Base-by-base conservation (phyloP, 2,329 filamentous ascomycete genomes). In the Bipolaris bicolor region DNA sequence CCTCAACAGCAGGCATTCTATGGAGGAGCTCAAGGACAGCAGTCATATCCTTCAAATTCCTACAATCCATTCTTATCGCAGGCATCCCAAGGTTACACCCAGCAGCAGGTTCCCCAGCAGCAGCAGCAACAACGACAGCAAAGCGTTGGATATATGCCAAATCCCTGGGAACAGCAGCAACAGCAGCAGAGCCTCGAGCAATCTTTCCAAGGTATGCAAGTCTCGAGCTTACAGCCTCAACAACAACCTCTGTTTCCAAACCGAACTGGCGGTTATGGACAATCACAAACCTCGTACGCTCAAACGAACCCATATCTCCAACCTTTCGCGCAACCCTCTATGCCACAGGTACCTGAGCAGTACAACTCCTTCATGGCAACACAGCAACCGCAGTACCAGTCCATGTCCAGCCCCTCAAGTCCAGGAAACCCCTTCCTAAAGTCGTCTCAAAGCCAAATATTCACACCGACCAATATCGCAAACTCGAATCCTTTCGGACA, bases 151-250 rank as follows among this genome's bases (percentile, higher is more conserved):
- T 58, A 61, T 29, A 61, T 60, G 43, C 63, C 64, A 49, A 61
- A 61, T 15, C 63, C 62, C 10, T 65, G 43, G 55, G 55, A 54
- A 20, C 73, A 73, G 49, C 71, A 68, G 43, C 73, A 73, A 49
- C 71, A 68, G 43, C 73, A 72, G 18, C 72, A 76, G 31, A 61
- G 63, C 72, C 76, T 92, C 16, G 86, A 87, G 61, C 86, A 90
- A 66, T 86, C 90, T 1, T 90, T 97, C 69, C 88, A 93, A 70
- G 87, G 85, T 61, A 83, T 97, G 76, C 87, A 90, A 36, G 79
- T 96, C 2, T 86, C 72, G 29, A 71, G 70, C 24, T 60, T 61
- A 36, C 68, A 69, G 36, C 45, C 60, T 29, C 67, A 66, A 37
- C 70, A 71, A 36, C 65, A 71, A 36, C 65, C 86, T 36, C 80